phyloP scores from a whole-genome alignment of 768 basidiomycete species.

The Mycena kentingensis region DNA sequence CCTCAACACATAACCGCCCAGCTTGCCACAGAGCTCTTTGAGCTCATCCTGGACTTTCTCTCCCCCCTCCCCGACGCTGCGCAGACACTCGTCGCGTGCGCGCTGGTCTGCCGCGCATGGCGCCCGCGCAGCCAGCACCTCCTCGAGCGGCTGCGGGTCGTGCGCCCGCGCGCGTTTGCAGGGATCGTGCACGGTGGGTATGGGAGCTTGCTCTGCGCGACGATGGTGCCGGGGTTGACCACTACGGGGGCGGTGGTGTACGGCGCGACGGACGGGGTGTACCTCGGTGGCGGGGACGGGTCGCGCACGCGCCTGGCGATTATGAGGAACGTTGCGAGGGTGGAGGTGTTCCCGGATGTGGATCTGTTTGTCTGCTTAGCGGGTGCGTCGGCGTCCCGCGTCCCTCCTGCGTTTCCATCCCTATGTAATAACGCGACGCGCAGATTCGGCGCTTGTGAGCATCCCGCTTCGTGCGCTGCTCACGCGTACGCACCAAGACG shows the following conservation, averaged over 20 bases:
- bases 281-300: not conserved
- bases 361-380: constrained; percentile 76
- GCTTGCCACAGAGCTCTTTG: constrained; percentile 20
- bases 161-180: constrained; percentile 3
- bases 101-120: constrained; percentile 19
- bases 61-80: constrained; percentile 4
- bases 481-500: not conserved
- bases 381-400: constrained; percentile 45
- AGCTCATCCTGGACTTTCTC: constrained; percentile 20
- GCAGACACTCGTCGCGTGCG: constrained; percentile 14
- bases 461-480: constrained; percentile 8
- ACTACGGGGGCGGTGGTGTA: constrained; percentile 8
- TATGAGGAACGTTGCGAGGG: constrained; percentile 54
- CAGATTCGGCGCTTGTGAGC: constrained; percentile 15
- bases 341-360: constrained; percentile 76
- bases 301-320: constrained; percentile 5
- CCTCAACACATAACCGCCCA: constrained; percentile 11
- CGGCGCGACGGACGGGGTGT: constrained; percentile 14
- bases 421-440: not conserved
- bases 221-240: too few species aligned
- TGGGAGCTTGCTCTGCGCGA: constrained; percentile 5
- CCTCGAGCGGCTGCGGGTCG: constrained; percentile 7
- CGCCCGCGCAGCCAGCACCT: constrained; percentile 14
- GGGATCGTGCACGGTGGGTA: constrained; percentile 2
- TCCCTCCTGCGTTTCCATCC: not conserved